Conservation (phyloP, 495 filamentous ascomycete species). For the Bryoglossum gracile region DNA sequence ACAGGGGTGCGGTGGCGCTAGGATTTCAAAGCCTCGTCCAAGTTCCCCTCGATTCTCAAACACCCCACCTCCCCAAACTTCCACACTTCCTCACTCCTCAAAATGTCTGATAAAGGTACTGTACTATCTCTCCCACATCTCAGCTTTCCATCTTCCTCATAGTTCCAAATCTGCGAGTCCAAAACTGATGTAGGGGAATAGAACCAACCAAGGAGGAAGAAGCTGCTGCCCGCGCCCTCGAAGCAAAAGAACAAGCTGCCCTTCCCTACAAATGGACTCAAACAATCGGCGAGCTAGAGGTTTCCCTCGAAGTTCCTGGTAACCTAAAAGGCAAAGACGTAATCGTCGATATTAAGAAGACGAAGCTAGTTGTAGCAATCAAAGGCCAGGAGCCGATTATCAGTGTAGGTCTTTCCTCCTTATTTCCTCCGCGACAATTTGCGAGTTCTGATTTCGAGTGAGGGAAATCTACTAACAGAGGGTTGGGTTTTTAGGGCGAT, state of each 20-base stretch:
- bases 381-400: slow-evolving; percentile 86
- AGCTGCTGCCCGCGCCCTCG: slow-evolving; percentile 64
- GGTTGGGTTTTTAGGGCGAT: slow-evolving; percentile 59
- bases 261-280: slow-evolving; percentile 98
- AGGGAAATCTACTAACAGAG: no score
- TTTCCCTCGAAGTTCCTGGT: slow-evolving; percentile 63
- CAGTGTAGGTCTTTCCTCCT: slow-evolving; percentile 47
- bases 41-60: neutral
- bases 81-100: no score
- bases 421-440: no score
- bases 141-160: no score
- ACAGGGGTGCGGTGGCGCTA: slow-evolving; percentile 1
- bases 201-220: slow-evolving; percentile 51
- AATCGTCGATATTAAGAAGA: slow-evolving; percentile 74
- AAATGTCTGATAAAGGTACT: slow-evolving; percentile 23
- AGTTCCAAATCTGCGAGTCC: no score
- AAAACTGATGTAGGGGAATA: no score
- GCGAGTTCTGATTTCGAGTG: no score
- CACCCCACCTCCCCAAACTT: slow-evolving; percentile 9
- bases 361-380: slow-evolving; percentile 67
- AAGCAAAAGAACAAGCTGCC: slow-evolving; percentile 79
- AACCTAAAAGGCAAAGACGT: slow-evolving; percentile 82
- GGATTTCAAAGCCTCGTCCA: slow-evolving; percentile 26
- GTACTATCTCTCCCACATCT: neutral
- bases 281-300: slow-evolving; percentile 85